A percentile compares a stretch with the other conserved stretches of the same genome.
These are phyloP conservation scores for Umbellularia californica DNA, from an alignment of 164 flowering plant genomes.

Conservation along the genomic window DNA sequence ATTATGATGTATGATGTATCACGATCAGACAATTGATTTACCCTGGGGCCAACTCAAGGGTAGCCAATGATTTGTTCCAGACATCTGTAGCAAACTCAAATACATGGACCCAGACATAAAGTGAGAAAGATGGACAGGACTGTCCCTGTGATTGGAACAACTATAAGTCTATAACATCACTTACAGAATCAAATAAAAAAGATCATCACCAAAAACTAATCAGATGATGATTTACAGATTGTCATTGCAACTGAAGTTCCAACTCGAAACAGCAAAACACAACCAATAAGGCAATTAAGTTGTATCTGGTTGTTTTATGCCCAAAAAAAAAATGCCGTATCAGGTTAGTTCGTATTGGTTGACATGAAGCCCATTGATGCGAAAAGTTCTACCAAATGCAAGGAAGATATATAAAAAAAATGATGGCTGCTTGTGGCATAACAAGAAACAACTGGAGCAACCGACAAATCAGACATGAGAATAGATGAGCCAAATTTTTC, in stretches of 20 bases:
- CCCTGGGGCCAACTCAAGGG: not conserved
- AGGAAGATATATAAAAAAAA: not conserved
- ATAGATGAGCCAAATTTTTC: constrained; percentile 5
- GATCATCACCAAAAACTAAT: not conserved
- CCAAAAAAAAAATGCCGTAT: not conserved
- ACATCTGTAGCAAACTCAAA: not conserved
- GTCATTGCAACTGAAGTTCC: not conserved
- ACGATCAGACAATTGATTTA: not conserved
- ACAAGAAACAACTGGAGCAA: constrained; percentile 7
- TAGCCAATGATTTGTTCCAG: not conserved
- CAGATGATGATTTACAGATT: not conserved
- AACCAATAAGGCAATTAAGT: not conserved
- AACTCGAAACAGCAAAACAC: too few relatives aligned
- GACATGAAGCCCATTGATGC: too few relatives aligned
- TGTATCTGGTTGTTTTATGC: not conserved
- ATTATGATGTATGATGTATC: too few relatives aligned
- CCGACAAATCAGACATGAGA: constrained; percentile 2
- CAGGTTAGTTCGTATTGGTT: not conserved
- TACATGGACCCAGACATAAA: not conserved
- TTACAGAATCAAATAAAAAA: not conserved
- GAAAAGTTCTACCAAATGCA: not conserved
- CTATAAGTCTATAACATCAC: not conserved
- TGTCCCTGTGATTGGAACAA: not conserved
- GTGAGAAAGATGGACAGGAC: not conserved
- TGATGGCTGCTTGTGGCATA: constrained; percentile 5